A percentile compares a stretch with the other conserved stretches of the same genome.
Evolutionary conservation across 768 basidiomycete genomes (phyloP).

Genomic region (Mycena crocata): DNA sequence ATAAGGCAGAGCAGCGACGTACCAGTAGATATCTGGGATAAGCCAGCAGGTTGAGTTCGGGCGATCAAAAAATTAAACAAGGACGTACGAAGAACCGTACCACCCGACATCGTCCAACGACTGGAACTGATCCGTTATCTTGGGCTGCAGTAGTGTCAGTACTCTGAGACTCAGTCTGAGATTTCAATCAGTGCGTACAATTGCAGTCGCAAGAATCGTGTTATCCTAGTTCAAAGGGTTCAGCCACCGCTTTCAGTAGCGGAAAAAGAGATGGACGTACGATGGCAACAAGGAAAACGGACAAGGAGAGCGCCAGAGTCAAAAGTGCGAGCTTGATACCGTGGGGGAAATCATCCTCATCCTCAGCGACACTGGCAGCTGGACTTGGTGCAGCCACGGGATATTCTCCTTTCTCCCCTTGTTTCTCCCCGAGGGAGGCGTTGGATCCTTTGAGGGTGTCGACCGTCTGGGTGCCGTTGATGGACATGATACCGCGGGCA

Average conservation of each 20-base stretch:
- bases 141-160: slow-evolving; percentile 1
- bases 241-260: neutral
- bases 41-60: neutral
- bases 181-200: no score
- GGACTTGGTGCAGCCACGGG: no score
- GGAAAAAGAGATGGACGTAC: neutral
- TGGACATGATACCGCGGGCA: no score
- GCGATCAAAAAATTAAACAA: neutral
- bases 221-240: neutral
- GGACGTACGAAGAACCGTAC: neutral
- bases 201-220: slow-evolving; percentile 37
- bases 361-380: neutral
- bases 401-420: no score
- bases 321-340: slow-evolving; percentile 17
- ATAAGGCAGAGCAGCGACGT: neutral
- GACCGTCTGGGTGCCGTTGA: no score
- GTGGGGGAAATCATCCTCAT: slow-evolving; percentile 2
- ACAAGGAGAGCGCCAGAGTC: slow-evolving; percentile 8
- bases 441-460: no score
- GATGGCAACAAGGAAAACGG: slow-evolving; percentile 6
- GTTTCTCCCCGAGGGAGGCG: no score
- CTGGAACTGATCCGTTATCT: no score
- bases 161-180: slow-evolving; percentile 39
- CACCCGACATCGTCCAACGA: no score
- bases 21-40: neutral